Percentiles rank a stretch among this genome's conserved stretches.
Conservation (phyloP, 192 early-diverging fungal genomes). For the Phlyctochytrium planicorne region DNA sequence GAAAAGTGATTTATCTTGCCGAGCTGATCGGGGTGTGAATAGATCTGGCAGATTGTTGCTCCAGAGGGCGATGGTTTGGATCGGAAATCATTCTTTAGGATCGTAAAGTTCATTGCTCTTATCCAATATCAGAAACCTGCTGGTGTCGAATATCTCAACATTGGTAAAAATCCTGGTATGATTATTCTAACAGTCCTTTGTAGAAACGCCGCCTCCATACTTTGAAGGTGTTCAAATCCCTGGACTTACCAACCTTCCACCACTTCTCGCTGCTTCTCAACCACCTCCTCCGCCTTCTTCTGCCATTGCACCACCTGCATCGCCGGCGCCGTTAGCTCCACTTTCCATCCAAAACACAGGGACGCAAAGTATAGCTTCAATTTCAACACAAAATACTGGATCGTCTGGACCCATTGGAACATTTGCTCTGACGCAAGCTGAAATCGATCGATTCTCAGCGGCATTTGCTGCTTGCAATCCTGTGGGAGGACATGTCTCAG, state of each 20-base stretch:
- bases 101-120: conserved; percentile 86
- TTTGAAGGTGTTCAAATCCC: conserved; percentile 14
- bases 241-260: too few species aligned
- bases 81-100: conserved; percentile 70
- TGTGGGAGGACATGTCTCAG: conserved; percentile 44
- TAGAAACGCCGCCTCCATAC: conserved; percentile 5
- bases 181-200: background rate
- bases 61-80: conserved; percentile 73
- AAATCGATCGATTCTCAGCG: conserved; percentile 59
- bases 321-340: too few species aligned
- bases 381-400: conserved; percentile 1
- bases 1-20: background rate
- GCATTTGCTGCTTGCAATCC: conserved; percentile 63
- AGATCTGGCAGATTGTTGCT: conserved; percentile 90
- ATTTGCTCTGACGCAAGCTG: conserved; percentile 35
- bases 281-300: background rate
- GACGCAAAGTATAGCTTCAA: background rate
- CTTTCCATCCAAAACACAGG: background rate
- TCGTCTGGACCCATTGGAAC: background rate
- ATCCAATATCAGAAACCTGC: conserved; percentile 71
- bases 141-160: conserved; percentile 49
- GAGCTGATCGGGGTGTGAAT: background rate
- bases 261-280: too few species aligned
- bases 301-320: background rate
- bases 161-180: conserved; percentile 35